Conservation (phyloP, 1,139 yeast species). For the Zygosaccharomyces sapae region DNA sequence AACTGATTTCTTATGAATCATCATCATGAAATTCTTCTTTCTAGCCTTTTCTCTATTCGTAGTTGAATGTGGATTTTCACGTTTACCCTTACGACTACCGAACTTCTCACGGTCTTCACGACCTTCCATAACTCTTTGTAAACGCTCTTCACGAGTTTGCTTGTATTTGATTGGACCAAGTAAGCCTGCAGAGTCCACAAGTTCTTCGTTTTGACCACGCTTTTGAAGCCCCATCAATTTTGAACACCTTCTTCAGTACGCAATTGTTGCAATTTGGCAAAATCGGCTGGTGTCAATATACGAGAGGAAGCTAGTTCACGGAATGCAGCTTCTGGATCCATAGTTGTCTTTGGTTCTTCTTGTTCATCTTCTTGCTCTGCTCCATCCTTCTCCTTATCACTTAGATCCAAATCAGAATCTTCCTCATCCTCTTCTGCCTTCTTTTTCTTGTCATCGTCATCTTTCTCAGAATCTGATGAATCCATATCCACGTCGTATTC, state of each 20-base stretch:
- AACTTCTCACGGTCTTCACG: constrained; percentile 88
- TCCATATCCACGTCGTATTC: constrained; percentile 47
- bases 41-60: constrained; percentile 95
- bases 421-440: constrained; percentile 37
- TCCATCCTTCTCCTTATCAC: constrained; percentile 32
- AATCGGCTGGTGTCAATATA: constrained; percentile 94
- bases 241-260: constrained; percentile 79
- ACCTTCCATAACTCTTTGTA: constrained; percentile 84
- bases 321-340: constrained; percentile 46
- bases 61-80: constrained; percentile 75
- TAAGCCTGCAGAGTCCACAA: constrained; percentile 72
- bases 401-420: constrained; percentile 40
- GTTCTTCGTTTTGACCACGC: constrained; percentile 58
- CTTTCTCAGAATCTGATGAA: constrained; percentile 45
- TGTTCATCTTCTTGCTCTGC: constrained; percentile 20
- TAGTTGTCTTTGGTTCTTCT: constrained; percentile 21
- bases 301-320: constrained; percentile 64
- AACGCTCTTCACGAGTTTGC: constrained; percentile 80
- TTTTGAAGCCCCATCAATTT: constrained; percentile 52
- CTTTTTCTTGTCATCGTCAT: constrained; percentile 29
- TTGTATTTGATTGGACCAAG: constrained; percentile 85
- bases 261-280: constrained; percentile 87
- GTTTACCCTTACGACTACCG: constrained; percentile 81
- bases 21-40: constrained; percentile 98
- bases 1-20: constrained; percentile 90